phyloP scores from a whole-genome alignment of 495 filamentous ascomycete genomes.

The Daldinia vernicosa region DNA sequence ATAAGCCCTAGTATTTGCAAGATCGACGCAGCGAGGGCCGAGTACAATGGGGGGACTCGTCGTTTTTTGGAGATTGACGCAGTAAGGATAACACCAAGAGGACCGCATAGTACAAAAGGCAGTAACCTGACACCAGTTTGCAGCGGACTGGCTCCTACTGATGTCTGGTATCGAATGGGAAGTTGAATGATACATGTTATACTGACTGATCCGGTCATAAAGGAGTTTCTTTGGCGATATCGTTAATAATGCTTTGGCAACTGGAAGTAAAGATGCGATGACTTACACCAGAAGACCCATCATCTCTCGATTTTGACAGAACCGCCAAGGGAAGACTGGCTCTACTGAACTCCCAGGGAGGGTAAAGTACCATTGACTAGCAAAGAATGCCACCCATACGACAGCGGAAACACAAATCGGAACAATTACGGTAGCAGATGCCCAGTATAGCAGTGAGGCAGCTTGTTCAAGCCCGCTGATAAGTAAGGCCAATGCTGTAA shows the following conservation, averaged over 20 bases:
- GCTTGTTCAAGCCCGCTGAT: conserved; percentile 26
- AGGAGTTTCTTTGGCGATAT: neutral
- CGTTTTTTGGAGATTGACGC: conserved; percentile 5
- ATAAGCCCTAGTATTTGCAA: conserved; percentile 13
- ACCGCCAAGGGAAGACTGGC: conserved; percentile 21
- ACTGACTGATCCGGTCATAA: conserved; percentile 5
- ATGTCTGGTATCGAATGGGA: conserved; percentile 21
- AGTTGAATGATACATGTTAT: conserved; percentile 28
- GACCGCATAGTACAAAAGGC: conserved; percentile 13
- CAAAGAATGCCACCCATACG: conserved; percentile 15
- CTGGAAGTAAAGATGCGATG: neutral
- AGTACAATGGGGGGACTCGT: conserved; percentile 5
- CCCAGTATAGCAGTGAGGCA: conserved; percentile 1
- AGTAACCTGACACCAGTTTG: conserved; percentile 21
- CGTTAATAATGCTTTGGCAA: neutral
- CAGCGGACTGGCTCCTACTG: conserved; percentile 7
- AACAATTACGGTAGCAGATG: neutral
- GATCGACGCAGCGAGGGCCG: neutral
- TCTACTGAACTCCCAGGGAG: neutral
- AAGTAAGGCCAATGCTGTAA: conserved; percentile 10
- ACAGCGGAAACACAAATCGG: conserved; percentile 11
- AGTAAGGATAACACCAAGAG: conserved; percentile 11
- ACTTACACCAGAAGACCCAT: conserved; percentile 12
- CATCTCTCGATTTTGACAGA: conserved; percentile 7
- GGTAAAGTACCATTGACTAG: conserved; percentile 10